Percentiles rank a stretch among this genome's conserved stretches.
Conservation (phyloP, 345 rosid species). For the Odontarrhena argentea region DNA sequence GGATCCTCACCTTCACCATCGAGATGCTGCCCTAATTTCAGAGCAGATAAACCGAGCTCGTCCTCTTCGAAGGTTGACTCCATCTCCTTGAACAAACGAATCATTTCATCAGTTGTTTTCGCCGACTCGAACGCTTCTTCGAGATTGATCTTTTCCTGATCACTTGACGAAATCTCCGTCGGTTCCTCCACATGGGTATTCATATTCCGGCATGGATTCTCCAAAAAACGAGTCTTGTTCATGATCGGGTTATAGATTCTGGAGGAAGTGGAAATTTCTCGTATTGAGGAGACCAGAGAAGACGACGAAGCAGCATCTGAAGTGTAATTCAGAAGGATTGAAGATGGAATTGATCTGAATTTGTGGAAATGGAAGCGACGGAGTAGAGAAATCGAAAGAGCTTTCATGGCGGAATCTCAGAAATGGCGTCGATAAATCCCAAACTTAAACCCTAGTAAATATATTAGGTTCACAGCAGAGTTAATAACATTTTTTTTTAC, state of each 20-base stretch:
- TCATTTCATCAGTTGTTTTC: constrained; percentile 70
- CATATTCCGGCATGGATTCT: constrained; percentile 51
- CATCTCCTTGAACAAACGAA: constrained; percentile 68
- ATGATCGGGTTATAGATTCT: constrained; percentile 43
- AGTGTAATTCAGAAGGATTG: constrained; percentile 31
- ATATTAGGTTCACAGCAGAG: no score
- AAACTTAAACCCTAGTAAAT: no score
- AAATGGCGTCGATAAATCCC: not conserved
- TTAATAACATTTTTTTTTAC: no score
- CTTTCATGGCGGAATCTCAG: constrained; percentile 51
- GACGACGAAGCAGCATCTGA: constrained; percentile 38
- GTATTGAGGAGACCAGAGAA: constrained; percentile 28
- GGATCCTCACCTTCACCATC: constrained; percentile 88
- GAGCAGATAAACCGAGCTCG: constrained; percentile 73
- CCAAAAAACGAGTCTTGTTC: constrained; percentile 42
- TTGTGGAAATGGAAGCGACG: constrained; percentile 48
- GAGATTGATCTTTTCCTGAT: constrained; percentile 61
- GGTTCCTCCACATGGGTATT: constrained; percentile 57
- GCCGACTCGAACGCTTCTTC: constrained; percentile 92
- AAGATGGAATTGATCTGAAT: constrained; percentile 38
- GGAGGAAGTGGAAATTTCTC: constrained; percentile 43
- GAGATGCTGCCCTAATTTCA: constrained; percentile 84
- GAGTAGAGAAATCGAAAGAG: constrained; percentile 57
- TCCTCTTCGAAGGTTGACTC: constrained; percentile 67
- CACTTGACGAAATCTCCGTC: constrained; percentile 54